Conservation (phyloP, 2,329 filamentous ascomycete genomes). For the Colletotrichum tanaceti region DNA sequence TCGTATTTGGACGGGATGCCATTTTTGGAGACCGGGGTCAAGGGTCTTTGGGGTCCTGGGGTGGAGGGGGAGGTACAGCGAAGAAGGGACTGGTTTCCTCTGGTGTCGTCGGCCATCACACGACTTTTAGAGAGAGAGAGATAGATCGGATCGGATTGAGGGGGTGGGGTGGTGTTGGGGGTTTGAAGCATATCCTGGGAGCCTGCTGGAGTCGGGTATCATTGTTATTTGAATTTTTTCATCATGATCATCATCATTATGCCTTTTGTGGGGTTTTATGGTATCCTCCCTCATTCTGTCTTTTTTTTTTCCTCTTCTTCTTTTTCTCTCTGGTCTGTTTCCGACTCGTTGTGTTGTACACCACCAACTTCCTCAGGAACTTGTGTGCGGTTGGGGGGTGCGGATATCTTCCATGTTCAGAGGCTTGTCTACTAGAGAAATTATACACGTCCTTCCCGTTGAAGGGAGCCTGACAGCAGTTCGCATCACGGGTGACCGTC, state of each 20-base stretch:
- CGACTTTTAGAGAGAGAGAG: no score
- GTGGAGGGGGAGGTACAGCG: conserved; percentile 3
- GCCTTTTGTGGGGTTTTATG: conserved; percentile 5
- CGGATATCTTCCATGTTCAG: conserved; percentile 1
- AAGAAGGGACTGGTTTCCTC: conserved; percentile 17
- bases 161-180: conserved; percentile 10
- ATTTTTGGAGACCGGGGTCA: conserved; percentile 13
- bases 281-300: background rate
- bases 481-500: conserved; percentile 6
- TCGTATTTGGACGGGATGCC: conserved; percentile 7
- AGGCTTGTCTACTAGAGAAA: background rate
- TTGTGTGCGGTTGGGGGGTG: no score
- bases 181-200: conserved; percentile 23
- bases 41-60: no score
- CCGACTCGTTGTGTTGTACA: conserved; percentile 16
- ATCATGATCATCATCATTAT: background rate
- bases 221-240: conserved; percentile 28
- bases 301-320: background rate
- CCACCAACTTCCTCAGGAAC: conserved; percentile 6
- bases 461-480: conserved; percentile 12
- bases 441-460: conserved; percentile 1
- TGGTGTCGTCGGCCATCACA: background rate
- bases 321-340: background rate
- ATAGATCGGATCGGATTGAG: conserved; percentile 16
- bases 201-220: conserved; percentile 37